Percentiles rank a stretch among this genome's conserved stretches.
Evolutionary conservation across 805 yeast genomes (phyloP).

Genomic region (Candida quercuum): DNA sequence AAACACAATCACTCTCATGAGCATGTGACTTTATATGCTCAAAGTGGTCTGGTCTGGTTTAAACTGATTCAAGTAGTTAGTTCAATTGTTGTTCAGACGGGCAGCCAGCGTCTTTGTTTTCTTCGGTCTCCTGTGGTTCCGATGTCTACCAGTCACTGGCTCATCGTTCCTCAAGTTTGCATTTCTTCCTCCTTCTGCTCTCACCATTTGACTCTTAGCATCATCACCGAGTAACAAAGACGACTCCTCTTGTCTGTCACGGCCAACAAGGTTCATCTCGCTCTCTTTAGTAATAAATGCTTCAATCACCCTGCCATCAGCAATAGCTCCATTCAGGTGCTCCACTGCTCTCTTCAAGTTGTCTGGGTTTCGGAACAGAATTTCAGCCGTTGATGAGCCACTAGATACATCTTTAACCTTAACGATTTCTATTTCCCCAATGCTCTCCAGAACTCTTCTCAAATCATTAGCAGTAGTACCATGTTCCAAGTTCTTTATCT

Average conservation of each 20-base stretch:
- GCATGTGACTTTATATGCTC: not conserved
- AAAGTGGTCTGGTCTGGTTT: too few relatives aligned
- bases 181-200: too few relatives aligned
- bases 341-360: conserved; percentile 26
- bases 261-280: conserved; percentile 2
- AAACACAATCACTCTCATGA: not conserved
- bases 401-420: conserved; percentile 31
- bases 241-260: too few relatives aligned
- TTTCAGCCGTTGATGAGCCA: conserved; percentile 35
- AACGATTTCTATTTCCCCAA: conserved; percentile 21
- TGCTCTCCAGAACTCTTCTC: conserved; percentile 16
- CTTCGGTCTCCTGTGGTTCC: not conserved
- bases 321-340: conserved; percentile 37
- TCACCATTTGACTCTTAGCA: too few relatives aligned
- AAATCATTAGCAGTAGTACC: conserved; percentile 28
- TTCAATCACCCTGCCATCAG: conserved; percentile 39
- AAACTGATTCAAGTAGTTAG: too few relatives aligned
- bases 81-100: not conserved
- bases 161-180: too few relatives aligned
- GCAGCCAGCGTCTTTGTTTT: not conserved
- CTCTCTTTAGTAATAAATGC: conserved; percentile 26
- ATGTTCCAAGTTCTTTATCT: conserved; percentile 25
- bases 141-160: too few relatives aligned
- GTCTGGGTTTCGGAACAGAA: conserved; percentile 25
- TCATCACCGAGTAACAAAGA: too few relatives aligned